A percentile compares a stretch with the other conserved stretches of the same genome.
phyloP scores from a whole-genome alignment of 75 land plant species.

The Larix kaempferi region DNA sequence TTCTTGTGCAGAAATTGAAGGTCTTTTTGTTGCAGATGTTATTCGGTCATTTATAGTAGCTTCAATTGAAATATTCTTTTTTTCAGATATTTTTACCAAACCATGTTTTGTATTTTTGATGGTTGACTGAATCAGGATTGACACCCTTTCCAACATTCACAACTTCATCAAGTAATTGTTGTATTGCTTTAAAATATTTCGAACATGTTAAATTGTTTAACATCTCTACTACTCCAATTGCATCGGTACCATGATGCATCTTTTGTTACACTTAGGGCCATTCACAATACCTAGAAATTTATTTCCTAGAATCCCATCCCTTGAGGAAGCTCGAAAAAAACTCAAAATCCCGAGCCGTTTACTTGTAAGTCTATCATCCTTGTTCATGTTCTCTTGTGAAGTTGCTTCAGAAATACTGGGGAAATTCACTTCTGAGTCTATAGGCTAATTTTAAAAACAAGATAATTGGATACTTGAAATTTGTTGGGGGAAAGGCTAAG shows the following conservation, averaged over 20 bases:
- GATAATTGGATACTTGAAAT: neutral
- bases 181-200: conserved; percentile 22
- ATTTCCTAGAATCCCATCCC: neutral
- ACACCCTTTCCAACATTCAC: conserved; percentile 19
- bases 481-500: conserved; percentile 52
- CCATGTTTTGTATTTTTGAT: neutral
- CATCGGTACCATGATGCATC: neutral
- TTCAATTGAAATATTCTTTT: neutral
- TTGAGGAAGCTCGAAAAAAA: neutral
- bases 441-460: neutral
- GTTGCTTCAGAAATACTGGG: neutral
- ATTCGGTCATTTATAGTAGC: neutral
- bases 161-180: conserved; percentile 22
- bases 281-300: no score
- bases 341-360: neutral
- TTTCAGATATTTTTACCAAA: neutral
- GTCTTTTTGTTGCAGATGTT: neutral
- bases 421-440: neutral
- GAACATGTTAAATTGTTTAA: neutral
- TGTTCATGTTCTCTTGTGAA: neutral
- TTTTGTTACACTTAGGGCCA: neutral
- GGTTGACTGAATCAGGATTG: neutral
- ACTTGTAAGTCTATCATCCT: neutral
- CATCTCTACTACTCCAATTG: neutral
- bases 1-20: neutral